Conservation (phyloP, 1,284 basidiomycete species). For the Naganishia sp. region DNA sequence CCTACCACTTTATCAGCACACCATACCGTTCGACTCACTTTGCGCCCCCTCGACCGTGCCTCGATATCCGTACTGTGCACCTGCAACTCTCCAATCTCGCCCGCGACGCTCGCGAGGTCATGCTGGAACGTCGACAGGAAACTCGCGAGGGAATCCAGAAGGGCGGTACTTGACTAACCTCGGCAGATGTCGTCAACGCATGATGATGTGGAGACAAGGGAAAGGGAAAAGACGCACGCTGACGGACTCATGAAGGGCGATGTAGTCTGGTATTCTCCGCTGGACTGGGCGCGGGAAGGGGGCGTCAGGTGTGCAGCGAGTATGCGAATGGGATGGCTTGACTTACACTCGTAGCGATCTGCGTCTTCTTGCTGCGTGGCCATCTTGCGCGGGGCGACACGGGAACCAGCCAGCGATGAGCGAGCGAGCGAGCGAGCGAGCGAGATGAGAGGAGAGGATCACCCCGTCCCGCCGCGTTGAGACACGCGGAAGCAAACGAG, state of each 20-base stretch:
- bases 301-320: background rate
- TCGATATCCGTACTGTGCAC: slow-evolving; percentile 86
- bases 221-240: slow-evolving; percentile 7
- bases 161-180: slow-evolving; percentile 53
- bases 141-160: slow-evolving; percentile 79
- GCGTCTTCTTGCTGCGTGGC: background rate
- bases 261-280: slow-evolving; percentile 25
- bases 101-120: slow-evolving; percentile 88
- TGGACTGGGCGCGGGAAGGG: slow-evolving; percentile 7
- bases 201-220: too few species aligned
- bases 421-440: background rate
- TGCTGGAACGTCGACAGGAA: slow-evolving; percentile 94
- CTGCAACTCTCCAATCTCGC: slow-evolving; percentile 92
- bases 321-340: background rate
- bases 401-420: too few species aligned
- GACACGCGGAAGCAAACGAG: slow-evolving; percentile 2
- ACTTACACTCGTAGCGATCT: background rate
- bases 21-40: slow-evolving; percentile 59
- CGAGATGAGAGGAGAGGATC: too few species aligned
- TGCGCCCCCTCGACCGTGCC: slow-evolving; percentile 74
- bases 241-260: slow-evolving; percentile 27
- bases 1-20: too few species aligned
- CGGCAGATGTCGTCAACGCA: background rate
- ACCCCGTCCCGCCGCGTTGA: background rate
- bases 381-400: background rate